phyloP scores from a whole-genome alignment of 1,139 yeast species.

The Debaryomyces subglobosus region DNA sequence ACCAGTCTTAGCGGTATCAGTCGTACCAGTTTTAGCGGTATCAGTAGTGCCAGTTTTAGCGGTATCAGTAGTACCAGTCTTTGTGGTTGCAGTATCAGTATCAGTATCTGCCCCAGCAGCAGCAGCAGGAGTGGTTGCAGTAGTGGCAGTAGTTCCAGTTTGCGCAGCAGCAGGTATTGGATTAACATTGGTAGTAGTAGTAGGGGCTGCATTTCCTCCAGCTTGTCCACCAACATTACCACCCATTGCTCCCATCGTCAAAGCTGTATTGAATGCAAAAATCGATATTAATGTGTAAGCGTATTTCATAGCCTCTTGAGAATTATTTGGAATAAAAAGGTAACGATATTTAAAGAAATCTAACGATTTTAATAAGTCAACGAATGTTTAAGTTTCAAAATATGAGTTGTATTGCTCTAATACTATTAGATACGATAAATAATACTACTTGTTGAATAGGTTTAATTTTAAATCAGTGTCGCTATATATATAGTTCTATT shows the following conservation, averaged over 20 bases:
- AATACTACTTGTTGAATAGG: neutral
- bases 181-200: slow-evolving; percentile 5
- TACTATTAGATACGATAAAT: neutral
- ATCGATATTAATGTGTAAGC: slow-evolving; percentile 6
- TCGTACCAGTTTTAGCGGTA: slow-evolving; percentile 14
- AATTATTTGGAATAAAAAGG: neutral
- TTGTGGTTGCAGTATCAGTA: slow-evolving; percentile 14
- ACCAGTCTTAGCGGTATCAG: slow-evolving; percentile 5
- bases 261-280: slow-evolving; percentile 4
- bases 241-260: slow-evolving; percentile 2
- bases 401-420: neutral
- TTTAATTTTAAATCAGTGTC: neutral
- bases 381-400: neutral
- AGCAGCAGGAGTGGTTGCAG: slow-evolving; percentile 16
- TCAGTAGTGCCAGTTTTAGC: slow-evolving; percentile 14
- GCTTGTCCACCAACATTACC: neutral
- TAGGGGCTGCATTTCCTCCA: neutral
- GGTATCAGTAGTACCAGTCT: slow-evolving; percentile 12
- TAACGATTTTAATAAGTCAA: neutral
- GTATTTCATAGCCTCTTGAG: slow-evolving; percentile 3
- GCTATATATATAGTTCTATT: neutral
- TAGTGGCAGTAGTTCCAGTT: slow-evolving; percentile 13
- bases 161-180: slow-evolving; percentile 7
- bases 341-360: neutral
- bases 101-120: slow-evolving; percentile 17